Conservation (phyloP, 2,329 filamentous ascomycete genomes). For the Apiospora hydei region DNA sequence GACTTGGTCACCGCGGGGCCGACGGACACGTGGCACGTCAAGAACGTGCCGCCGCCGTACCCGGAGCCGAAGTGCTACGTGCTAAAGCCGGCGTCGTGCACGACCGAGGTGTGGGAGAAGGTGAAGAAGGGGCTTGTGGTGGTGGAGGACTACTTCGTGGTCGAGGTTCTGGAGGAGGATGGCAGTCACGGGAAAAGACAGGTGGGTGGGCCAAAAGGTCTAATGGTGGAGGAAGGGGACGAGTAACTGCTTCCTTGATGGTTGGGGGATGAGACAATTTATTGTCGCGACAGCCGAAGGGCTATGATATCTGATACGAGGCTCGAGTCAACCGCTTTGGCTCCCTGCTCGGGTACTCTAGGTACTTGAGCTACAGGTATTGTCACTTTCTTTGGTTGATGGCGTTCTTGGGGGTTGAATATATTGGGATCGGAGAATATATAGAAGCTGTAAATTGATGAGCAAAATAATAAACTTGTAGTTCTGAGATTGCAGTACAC, state of each 20-base stretch:
- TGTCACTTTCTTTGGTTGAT: no score
- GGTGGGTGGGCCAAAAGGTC: not conserved
- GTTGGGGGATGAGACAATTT: not conserved
- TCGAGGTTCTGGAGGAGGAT: not conserved
- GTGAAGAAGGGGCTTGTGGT: not conserved
- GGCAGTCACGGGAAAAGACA: no score
- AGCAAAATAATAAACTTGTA: not conserved
- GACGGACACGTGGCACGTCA: conserved; percentile 52
- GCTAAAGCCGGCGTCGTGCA: conserved; percentile 22
- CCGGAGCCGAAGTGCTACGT: conserved; percentile 26
- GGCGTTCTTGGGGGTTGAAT: not conserved
- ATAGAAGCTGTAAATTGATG: not conserved
- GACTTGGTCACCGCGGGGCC: conserved; percentile 41
- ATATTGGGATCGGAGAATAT: not conserved
- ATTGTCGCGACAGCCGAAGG: not conserved
- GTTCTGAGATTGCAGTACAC: not conserved
- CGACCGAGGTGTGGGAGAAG: conserved; percentile 9
- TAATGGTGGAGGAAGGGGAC: not conserved
- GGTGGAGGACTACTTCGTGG: conserved; percentile 9
- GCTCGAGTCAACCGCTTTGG: not conserved
- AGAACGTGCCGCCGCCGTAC: conserved; percentile 43
- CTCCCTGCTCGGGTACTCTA: no score
- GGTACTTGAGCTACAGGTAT: not conserved
- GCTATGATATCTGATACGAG: not conserved
- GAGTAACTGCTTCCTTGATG: not conserved